Evolutionary conservation across 768 basidiomycete species (phyloP).

Genomic region (Boletus barrowsii): DNA sequence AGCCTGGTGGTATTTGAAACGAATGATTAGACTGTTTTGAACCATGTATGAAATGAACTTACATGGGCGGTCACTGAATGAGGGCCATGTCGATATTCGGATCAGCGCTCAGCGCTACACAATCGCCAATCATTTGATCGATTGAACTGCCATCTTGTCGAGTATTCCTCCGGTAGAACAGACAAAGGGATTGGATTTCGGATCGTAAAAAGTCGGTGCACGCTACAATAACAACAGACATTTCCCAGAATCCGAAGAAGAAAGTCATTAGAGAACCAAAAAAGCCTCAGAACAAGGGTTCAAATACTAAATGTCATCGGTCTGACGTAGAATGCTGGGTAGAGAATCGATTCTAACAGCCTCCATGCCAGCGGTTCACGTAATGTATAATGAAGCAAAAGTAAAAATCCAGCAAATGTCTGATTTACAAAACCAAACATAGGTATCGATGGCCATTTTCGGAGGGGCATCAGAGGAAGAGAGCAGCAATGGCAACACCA

Average conservation of each 20-base stretch:
- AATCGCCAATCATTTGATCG: background rate
- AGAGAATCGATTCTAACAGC: slow-evolving; percentile 1
- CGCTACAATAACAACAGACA: slow-evolving; percentile 16
- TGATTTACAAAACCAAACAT: slow-evolving; percentile 12
- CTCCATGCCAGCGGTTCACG: background rate
- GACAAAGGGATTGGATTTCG: slow-evolving; percentile 7
- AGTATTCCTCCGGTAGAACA: background rate
- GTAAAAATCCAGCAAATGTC: slow-evolving; percentile 10
- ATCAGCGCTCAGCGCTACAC: no score
- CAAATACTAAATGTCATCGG: slow-evolving; percentile 2
- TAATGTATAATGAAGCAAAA: slow-evolving; percentile 20
- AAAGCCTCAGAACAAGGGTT: slow-evolving; percentile 1
- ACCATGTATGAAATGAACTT: no score
- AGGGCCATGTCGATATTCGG: no score
- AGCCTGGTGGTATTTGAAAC: no score
- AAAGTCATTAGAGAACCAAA: slow-evolving; percentile 2
- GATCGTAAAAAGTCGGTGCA: slow-evolving; percentile 14
- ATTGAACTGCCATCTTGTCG: background rate
- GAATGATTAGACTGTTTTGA: no score
- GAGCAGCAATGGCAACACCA: slow-evolving; percentile 36
- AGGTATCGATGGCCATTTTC: slow-evolving; percentile 19
- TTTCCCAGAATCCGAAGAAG: slow-evolving; percentile 16
- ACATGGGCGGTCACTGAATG: no score
- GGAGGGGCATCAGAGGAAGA: slow-evolving; percentile 33
- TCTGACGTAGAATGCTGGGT: background rate